Evolutionary conservation across 164 flowering plant species (phyloP).

Genomic region (Nymphaea thermarum): DNA sequence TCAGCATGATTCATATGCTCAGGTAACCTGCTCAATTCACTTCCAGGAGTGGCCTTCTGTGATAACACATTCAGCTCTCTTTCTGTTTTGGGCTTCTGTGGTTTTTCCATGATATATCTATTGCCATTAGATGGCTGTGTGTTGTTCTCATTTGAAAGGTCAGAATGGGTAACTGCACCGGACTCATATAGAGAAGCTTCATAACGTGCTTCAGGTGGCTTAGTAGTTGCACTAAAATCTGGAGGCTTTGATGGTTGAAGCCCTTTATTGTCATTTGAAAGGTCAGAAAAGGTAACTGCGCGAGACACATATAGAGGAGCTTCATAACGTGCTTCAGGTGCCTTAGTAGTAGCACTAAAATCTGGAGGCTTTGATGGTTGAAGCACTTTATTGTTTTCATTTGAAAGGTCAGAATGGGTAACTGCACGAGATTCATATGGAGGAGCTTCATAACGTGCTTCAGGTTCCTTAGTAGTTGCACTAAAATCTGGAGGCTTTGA

Average conservation of each 20-base stretch:
- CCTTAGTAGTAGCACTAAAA: constrained; percentile 4
- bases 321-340: background rate
- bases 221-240: constrained; percentile 14
- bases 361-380: constrained; percentile 89
- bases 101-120: background rate
- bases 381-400: constrained; percentile 12
- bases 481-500: constrained; percentile 70
- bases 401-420: too few species aligned
- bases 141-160: background rate
- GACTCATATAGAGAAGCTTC: background rate
- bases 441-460: background rate
- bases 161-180: background rate
- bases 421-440: too few species aligned
- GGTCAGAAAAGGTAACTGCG: too few species aligned
- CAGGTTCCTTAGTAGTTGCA: background rate
- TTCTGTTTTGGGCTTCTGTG: background rate
- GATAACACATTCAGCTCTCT: background rate
- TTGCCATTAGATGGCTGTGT: background rate
- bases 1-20: background rate
- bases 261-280: constrained; percentile 15
- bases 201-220: background rate
- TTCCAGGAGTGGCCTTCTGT: background rate
- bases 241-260: constrained; percentile 93
- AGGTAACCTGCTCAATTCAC: background rate
- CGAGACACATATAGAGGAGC: background rate